These are phyloP conservation scores for Seiridium unicorne DNA, from an alignment of 2,329 filamentous ascomycete genomes.

Conservation along the genomic window DNA sequence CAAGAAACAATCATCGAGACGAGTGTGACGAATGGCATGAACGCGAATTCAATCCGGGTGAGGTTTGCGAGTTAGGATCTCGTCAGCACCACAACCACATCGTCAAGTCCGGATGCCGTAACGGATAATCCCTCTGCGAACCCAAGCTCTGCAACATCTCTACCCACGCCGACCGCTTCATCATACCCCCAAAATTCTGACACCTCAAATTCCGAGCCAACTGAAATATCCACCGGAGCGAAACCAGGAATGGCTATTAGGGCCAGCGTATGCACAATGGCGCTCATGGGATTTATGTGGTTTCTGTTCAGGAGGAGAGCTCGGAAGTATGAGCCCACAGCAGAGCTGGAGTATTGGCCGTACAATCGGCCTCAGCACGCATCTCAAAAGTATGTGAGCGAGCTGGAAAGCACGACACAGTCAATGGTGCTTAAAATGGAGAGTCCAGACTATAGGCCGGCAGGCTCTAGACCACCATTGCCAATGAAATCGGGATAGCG, in stretches of 20 bases:
- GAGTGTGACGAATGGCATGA: not conserved
- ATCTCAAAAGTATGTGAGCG: not conserved
- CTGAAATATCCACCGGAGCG: not conserved
- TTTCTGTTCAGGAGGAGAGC: not conserved
- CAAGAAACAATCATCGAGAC: not conserved
- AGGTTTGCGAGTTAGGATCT: not conserved
- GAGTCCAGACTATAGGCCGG: not conserved
- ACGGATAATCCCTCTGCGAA: not conserved
- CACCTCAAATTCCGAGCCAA: not conserved
- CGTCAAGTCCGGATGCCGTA: not conserved
- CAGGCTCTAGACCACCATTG: not conserved
- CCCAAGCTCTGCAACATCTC: not conserved
- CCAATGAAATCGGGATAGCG: not conserved
- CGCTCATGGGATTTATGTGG: not conserved
- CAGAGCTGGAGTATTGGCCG: not conserved
- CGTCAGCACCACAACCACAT: not conserved
- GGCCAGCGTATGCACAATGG: not conserved
- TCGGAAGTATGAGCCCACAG: not conserved
- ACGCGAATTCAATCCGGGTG: not conserved
- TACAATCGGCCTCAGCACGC: not conserved
- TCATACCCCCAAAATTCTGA: not conserved
- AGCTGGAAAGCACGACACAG: not conserved
- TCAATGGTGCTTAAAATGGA: not conserved
- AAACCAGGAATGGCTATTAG: constrained; percentile 1
- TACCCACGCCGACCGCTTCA: not conserved